Conservation (phyloP, 2,329 filamentous ascomycete genomes). For the Xylariales sp. region DNA sequence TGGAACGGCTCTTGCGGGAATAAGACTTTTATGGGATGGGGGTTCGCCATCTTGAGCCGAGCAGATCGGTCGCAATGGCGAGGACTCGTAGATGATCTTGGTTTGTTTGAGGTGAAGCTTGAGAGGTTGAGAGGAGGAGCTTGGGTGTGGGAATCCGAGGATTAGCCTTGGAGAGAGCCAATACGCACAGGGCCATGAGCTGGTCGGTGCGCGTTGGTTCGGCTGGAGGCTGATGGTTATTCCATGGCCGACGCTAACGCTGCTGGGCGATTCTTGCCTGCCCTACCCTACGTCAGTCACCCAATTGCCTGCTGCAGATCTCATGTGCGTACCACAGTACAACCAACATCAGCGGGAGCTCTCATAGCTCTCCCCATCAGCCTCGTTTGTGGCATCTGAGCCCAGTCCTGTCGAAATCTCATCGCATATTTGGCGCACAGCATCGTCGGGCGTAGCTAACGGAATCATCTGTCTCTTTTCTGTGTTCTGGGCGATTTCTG, state of each 20-base stretch:
- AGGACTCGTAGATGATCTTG: not conserved
- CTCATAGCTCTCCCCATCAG: constrained; percentile 3
- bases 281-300: no score
- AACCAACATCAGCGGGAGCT: no score
- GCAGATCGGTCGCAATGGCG: constrained; percentile 16
- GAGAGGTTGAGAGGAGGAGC: constrained; percentile 2
- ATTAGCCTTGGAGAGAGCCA: no score
- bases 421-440: constrained; percentile 1
- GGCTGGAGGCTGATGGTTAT: no score
- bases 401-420: not conserved
- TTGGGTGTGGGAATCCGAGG: no score
- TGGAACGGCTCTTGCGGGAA: constrained; percentile 52
- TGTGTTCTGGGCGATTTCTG: no score
- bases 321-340: no score
- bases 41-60: constrained; percentile 28
- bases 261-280: no score
- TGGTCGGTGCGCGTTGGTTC: no score
- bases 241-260: no score
- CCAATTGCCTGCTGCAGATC: no score
- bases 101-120: not conserved
- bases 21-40: constrained; percentile 20
- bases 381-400: constrained; percentile 1
- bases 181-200: no score
- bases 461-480: not conserved
- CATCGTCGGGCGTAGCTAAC: not conserved